phyloP scores from a whole-genome alignment of 805 yeast species.

The Saccharomycopsis lassenensis region DNA sequence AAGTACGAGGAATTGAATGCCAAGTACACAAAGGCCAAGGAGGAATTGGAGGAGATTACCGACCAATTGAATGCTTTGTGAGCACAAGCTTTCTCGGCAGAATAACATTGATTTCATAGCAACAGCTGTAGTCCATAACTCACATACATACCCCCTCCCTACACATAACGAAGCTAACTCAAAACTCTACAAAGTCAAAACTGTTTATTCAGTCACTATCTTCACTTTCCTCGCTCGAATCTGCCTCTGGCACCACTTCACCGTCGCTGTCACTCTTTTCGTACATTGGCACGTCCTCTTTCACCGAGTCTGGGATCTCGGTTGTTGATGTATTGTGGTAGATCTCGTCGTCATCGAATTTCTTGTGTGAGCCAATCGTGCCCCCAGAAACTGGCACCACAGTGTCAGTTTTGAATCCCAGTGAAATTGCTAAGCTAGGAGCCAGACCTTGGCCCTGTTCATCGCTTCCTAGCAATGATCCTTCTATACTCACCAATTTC shows the following conservation, averaged over 20 bases:
- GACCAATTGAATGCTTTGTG: slow-evolving; percentile 46
- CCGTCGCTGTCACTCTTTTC: slow-evolving; percentile 10
- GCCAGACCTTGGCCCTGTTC: slow-evolving; percentile 43
- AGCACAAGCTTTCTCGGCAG: too few relatives aligned
- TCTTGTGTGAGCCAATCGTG: slow-evolving; percentile 10
- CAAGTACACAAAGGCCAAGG: slow-evolving; percentile 43
- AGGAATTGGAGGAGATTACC: slow-evolving; percentile 53
- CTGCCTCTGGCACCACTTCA: slow-evolving; percentile 12
- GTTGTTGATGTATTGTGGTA: slow-evolving; percentile 10
- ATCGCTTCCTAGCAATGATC: slow-evolving; percentile 56
- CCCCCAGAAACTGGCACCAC: not conserved
- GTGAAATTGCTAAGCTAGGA: too few relatives aligned
- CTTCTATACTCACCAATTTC: slow-evolving; percentile 75
- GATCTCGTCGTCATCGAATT: slow-evolving; percentile 11
- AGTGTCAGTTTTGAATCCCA: not conserved
- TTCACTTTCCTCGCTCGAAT: slow-evolving; percentile 14
- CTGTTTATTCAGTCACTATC: slow-evolving; percentile 6
- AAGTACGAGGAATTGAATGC: slow-evolving; percentile 49
- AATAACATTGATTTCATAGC: too few relatives aligned
- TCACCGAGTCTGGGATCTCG: slow-evolving; percentile 15
- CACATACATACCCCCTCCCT: too few relatives aligned
- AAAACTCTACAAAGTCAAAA: too few relatives aligned
- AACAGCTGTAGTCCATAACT: too few relatives aligned
- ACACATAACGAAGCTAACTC: too few relatives aligned
- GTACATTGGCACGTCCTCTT: slow-evolving; percentile 12